A percentile compares a stretch with the other conserved stretches of the same genome.
These are phyloP conservation scores for Phlegmacium glaucopus DNA, from an alignment of 768 basidiomycete species.

Conservation along the genomic window DNA sequence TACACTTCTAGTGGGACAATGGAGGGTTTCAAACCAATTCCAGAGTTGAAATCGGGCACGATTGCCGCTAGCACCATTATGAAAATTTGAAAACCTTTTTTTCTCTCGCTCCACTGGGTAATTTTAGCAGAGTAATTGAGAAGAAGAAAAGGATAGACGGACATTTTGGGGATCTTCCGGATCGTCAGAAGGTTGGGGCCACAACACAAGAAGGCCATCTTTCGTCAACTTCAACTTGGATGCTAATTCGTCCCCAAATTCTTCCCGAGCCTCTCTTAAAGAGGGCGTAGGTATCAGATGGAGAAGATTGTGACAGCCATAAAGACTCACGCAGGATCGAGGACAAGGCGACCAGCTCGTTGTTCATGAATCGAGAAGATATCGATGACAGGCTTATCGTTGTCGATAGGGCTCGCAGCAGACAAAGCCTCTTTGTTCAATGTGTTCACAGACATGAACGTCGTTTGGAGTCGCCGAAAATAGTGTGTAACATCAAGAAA, in stretches of 20 bases:
- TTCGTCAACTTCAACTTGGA: slow-evolving; percentile 51
- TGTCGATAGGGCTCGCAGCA: too few species aligned
- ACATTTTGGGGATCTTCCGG: slow-evolving; percentile 59
- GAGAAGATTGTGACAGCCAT: background rate
- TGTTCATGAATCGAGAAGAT: slow-evolving; percentile 49
- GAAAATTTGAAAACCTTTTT: slow-evolving; percentile 53
- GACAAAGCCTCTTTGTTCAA: too few species aligned
- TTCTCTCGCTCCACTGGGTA: slow-evolving; percentile 41
- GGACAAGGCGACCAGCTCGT: slow-evolving; percentile 52
- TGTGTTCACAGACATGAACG: too few species aligned
- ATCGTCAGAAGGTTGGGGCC: slow-evolving; percentile 66
- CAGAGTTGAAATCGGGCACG: slow-evolving; percentile 66
- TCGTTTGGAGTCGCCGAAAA: too few species aligned
- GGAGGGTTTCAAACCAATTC: slow-evolving; percentile 43
- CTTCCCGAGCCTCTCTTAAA: slow-evolving; percentile 55
- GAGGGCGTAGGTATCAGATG: background rate
- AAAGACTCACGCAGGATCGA: slow-evolving; percentile 53
- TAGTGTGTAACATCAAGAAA: too few species aligned
- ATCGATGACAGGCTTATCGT: slow-evolving; percentile 27
- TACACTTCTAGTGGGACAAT: too few species aligned
- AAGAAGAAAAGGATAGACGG: background rate
- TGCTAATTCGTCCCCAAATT: slow-evolving; percentile 56
- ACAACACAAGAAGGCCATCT: slow-evolving; percentile 59
- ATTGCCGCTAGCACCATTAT: slow-evolving; percentile 63
- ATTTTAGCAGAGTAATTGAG: background rate